phyloP scores from a whole-genome alignment of 345 rosid species.

The Eutrema yunnanense region DNA sequence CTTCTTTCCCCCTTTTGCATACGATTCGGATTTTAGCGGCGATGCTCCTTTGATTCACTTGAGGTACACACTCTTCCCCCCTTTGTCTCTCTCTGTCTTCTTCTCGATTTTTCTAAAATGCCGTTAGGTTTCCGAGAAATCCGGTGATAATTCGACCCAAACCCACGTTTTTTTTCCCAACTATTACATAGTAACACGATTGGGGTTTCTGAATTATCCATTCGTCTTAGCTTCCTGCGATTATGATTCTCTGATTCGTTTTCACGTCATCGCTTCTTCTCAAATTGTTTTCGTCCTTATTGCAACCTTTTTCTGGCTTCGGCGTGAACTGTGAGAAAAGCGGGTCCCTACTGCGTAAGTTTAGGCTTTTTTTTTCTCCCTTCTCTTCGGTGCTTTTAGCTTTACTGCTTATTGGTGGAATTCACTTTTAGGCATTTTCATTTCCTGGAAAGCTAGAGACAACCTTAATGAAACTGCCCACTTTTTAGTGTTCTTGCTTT shows the following conservation, averaged over 20 bases:
- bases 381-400: constrained; percentile 15
- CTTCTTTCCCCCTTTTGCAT: neutral
- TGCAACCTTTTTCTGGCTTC: constrained; percentile 12
- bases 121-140: constrained; percentile 19
- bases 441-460: constrained; percentile 15
- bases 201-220: neutral
- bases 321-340: constrained; percentile 19
- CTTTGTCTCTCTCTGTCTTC: neutral
- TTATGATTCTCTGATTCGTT: neutral
- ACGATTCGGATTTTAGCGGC: neutral
- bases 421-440: constrained; percentile 1
- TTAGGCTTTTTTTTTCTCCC: constrained; percentile 12
- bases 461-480: constrained; percentile 18
- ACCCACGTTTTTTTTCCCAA: neutral
- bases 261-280: neutral
- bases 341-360: constrained; percentile 22
- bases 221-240: neutral
- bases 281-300: neutral
- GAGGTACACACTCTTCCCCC: constrained; percentile 15
- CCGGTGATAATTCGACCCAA: neutral
- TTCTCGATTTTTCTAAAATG: constrained; percentile 12
- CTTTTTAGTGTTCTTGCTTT: constrained; percentile 11
- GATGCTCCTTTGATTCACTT: constrained; percentile 29
- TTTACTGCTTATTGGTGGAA: constrained; percentile 12
- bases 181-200: neutral